phyloP scores from a whole-genome alignment of 192 early-diverging fungal species.

The Dimargaris cristalligena region DNA sequence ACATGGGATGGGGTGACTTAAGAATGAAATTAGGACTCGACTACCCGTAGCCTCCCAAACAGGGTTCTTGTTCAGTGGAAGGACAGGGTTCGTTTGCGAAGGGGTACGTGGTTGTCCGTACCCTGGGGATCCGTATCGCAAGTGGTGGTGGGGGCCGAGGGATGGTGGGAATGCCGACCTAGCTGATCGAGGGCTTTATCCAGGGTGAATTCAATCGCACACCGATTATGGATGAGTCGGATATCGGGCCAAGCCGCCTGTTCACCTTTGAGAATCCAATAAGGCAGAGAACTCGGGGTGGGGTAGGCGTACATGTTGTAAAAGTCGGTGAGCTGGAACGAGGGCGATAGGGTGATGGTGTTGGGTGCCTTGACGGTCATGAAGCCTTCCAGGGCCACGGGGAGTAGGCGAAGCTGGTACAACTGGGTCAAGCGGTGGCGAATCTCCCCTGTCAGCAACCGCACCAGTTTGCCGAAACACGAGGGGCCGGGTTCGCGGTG shows the following conservation, averaged over 20 bases:
- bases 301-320: constrained; percentile 51
- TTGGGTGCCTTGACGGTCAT: constrained; percentile 47
- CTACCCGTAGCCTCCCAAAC: too few species aligned
- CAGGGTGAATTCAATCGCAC: constrained; percentile 50
- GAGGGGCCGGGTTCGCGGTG: constrained; percentile 15
- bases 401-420: constrained; percentile 41
- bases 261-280: constrained; percentile 67
- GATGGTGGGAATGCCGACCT: neutral
- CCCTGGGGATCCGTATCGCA: neutral
- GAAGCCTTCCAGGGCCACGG: constrained; percentile 32
- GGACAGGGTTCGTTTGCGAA: neutral
- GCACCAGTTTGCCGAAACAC: constrained; percentile 23
- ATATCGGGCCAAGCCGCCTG: constrained; percentile 61
- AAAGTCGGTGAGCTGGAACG: constrained; percentile 36
- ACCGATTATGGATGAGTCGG: constrained; percentile 45
- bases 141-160: neutral
- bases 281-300: constrained; percentile 36
- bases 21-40: too few species aligned
- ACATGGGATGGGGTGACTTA: too few species aligned
- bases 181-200: constrained; percentile 16
- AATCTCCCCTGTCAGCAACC: constrained; percentile 38
- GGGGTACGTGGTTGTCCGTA: neutral
- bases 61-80: constrained; percentile 2
- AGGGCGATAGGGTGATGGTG: constrained; percentile 52
- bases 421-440: constrained; percentile 34